Evolutionary conservation across 148 eudicot species (phyloP).

Genomic region (Heliamphora exappendiculata): DNA sequence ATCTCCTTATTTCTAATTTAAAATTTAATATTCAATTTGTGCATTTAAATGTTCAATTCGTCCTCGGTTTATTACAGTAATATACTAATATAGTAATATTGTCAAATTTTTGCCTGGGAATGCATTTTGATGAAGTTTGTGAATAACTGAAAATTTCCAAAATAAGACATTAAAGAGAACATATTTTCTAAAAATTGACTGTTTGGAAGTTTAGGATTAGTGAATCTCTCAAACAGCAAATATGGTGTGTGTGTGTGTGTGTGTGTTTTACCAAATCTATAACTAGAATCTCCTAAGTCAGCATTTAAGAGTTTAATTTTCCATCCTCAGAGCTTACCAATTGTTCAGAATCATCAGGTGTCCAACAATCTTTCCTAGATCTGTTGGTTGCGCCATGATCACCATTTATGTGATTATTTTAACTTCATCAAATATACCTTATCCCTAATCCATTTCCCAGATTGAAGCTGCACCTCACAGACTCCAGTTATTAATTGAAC

Average conservation of each 20-base stretch:
- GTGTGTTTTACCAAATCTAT: not conserved
- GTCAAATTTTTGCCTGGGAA: too few species aligned
- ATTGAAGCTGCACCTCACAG: not conserved
- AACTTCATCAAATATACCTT: not conserved
- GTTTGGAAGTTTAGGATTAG: not conserved
- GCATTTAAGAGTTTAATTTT: not conserved
- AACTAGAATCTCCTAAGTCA: not conserved
- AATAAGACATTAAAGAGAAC: slow-evolving; percentile 1
- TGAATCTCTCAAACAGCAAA: not conserved
- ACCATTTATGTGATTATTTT: slow-evolving; percentile 8
- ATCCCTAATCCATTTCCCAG: not conserved
- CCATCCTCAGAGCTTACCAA: slow-evolving; percentile 37
- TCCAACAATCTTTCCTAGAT: slow-evolving; percentile 36
- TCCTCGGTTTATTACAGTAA: too few species aligned
- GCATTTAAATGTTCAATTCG: too few species aligned
- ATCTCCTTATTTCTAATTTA: too few species aligned
- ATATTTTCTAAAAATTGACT: not conserved
- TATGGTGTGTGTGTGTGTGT: too few species aligned
- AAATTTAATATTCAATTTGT: too few species aligned
- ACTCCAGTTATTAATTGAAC: not conserved
- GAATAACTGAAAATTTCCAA: too few species aligned
- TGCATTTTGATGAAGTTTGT: too few species aligned
- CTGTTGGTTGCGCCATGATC: slow-evolving; percentile 24
- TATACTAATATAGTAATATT: too few species aligned
- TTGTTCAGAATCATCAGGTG: slow-evolving; percentile 41